Evolutionary conservation across 441 rosid species (phyloP), one percentile per base, ranked within the genome.

Genomic region (Brassica balearica): DNA sequence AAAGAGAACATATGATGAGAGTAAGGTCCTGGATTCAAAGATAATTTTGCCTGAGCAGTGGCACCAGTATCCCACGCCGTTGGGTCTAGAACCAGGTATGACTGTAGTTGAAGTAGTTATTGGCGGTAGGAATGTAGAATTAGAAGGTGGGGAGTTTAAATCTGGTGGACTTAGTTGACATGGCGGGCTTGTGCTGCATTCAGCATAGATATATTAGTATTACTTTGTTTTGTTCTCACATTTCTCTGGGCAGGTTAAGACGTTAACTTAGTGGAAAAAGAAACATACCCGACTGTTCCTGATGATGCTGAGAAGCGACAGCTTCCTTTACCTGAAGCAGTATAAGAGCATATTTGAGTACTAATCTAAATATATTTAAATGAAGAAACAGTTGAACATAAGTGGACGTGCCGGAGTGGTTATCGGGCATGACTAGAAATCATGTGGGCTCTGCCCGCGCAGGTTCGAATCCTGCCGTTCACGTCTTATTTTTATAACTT

Each of bases 401-500:
- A 56, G 65, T 87, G 88, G 88, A 80, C 86, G 89, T 87, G 92
- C 86, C 87, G 86, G 87, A 86, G 90, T 88, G 88, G 87, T 85
- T 86, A 86, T 87, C 89, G 88, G 89, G 90, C 90, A 91, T 88
- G 95, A 91, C 92, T 89, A 91, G 96, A 94, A 94, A 89, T 92
- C 96, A 89, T 92, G 94, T 91, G 96, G 97, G 95, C 92, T 91
- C 0, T 87, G 90, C 95, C 91, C 93, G 91, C 93, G 94, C 97
- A 89, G 92, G 93, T 90, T 92, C 92, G 94, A 91, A 90, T 94
- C 92, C 90, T 90, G 95, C 90, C 87, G 92, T 81, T 62, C 95
- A 90, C 96, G 97, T 32, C 27, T 25, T 25, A 25, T 29, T 29
- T 25, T 29, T 29, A 0, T 3, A 29, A 4, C 48, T 41, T 10